phyloP scores from a whole-genome alignment of 2,329 filamentous ascomycete species.

The Colletotrichum shisoi region DNA sequence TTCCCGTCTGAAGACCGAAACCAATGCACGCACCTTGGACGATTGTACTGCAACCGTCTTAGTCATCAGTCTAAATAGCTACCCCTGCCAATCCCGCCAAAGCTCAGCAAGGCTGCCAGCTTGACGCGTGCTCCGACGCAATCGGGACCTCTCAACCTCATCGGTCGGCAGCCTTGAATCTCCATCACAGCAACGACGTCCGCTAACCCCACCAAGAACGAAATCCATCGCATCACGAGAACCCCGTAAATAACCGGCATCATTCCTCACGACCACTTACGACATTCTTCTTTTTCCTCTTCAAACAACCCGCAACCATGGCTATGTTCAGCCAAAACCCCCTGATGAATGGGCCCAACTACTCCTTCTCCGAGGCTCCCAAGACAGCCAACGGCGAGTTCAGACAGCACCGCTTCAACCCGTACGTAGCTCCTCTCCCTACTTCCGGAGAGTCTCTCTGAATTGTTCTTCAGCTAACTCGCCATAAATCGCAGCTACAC shows the following conservation, averaged over 20 bases:
- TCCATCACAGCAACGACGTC: conserved; percentile 31
- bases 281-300: conserved; percentile 8
- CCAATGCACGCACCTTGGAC: conserved; percentile 29
- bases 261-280: conserved; percentile 2
- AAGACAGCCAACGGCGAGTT: conserved; percentile 62
- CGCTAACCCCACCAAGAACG: conserved; percentile 32
- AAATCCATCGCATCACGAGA: conserved; percentile 32
- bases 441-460: not conserved
- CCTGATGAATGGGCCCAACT: conserved; percentile 73
- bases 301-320: conserved; percentile 54
- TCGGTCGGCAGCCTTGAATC: conserved; percentile 31
- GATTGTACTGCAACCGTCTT: conserved; percentile 44
- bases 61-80: conserved; percentile 52
- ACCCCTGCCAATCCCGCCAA: conserved; percentile 43
- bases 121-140: conserved; percentile 51
- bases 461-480: conserved; percentile 20
- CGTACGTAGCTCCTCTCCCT: conserved; percentile 64
- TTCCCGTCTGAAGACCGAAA: conserved; percentile 21
- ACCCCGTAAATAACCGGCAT: conserved; percentile 7
- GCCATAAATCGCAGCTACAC: conserved; percentile 73
- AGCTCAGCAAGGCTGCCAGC: conserved; percentile 60
- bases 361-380: conserved; percentile 71
- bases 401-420: conserved; percentile 86
- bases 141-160: conserved; percentile 44
- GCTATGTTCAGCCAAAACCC: conserved; percentile 75